These are phyloP conservation scores for Platismatia glauca DNA, from an alignment of 495 filamentous ascomycete species.

Conservation along the genomic window DNA sequence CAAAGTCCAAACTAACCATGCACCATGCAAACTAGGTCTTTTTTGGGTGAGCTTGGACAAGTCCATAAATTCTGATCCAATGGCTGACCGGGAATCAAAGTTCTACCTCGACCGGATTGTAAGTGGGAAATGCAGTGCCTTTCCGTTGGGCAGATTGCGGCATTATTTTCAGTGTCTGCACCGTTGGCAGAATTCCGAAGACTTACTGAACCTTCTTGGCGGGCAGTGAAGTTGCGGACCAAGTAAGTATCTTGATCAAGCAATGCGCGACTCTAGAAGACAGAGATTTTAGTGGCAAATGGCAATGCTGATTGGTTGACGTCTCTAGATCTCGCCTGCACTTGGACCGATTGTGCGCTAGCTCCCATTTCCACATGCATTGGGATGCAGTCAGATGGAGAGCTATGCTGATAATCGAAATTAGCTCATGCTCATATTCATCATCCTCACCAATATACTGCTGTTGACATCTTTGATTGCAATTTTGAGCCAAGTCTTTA, in stretches of 20 bases:
- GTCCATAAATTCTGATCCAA: not conserved
- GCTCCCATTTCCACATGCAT: slow-evolving; percentile 21
- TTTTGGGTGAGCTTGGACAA: slow-evolving; percentile 29
- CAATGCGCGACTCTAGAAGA: slow-evolving; percentile 4
- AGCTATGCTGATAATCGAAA: slow-evolving; percentile 16
- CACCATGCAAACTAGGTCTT: slow-evolving; percentile 36
- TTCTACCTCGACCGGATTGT: slow-evolving; percentile 9
- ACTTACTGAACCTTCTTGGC: slow-evolving; percentile 17
- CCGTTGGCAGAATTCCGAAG: not conserved
- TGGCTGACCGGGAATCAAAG: not conserved
- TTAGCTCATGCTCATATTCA: slow-evolving; percentile 55
- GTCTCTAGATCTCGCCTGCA: slow-evolving; percentile 23
- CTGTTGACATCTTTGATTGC: slow-evolving; percentile 87
- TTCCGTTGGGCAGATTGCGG: not conserved
- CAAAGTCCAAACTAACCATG: not conserved
- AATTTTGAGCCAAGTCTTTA: slow-evolving; percentile 83
- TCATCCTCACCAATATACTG: slow-evolving; percentile 80
- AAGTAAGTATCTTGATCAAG: slow-evolving; percentile 28
- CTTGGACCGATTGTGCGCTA: slow-evolving; percentile 38
- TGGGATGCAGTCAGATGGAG: slow-evolving; percentile 27
- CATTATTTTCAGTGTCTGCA: not conserved
- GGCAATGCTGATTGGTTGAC: slow-evolving; percentile 25
- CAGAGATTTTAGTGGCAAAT: slow-evolving; percentile 20
- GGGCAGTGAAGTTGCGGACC: slow-evolving; percentile 41
- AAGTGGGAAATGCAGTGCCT: not conserved